Conservation (phyloP, 768 basidiomycete genomes). For the Tylopilus sp. region DNA sequence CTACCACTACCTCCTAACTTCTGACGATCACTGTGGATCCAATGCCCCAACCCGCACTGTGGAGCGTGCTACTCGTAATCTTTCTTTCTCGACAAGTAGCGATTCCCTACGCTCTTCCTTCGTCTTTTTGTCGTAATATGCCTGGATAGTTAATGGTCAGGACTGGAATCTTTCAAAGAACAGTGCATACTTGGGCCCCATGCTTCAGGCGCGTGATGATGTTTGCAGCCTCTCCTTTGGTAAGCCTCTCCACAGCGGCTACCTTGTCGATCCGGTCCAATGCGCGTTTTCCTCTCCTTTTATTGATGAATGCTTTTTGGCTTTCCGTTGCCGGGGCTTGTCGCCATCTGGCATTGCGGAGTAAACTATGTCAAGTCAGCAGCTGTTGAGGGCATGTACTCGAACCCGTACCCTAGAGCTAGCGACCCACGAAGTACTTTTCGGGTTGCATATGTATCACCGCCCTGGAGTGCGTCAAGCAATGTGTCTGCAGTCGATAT, state of each 20-base stretch:
- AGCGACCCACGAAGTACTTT: conserved; percentile 53
- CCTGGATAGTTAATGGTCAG: conserved; percentile 32
- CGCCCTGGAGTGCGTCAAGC: conserved; percentile 58
- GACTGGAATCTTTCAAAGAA: not conserved
- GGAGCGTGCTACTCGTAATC: conserved; percentile 46
- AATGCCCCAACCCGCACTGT: conserved; percentile 62
- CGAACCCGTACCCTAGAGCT: conserved; percentile 43
- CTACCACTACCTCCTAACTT: not conserved
- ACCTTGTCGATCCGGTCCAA: conserved; percentile 16
- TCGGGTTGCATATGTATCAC: conserved; percentile 60
- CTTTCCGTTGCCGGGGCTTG: conserved; percentile 52
- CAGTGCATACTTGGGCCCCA: conserved; percentile 57
- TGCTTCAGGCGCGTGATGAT: conserved; percentile 76
- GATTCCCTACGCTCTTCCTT: conserved; percentile 38
- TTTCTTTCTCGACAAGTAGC: conserved; percentile 45
- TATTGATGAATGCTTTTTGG: conserved; percentile 56
- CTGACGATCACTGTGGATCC: conserved; percentile 9
- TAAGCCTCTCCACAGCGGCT: conserved; percentile 43
- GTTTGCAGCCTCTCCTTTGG: conserved; percentile 76
- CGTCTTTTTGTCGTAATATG: conserved; percentile 52
- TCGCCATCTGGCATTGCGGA: conserved; percentile 67
- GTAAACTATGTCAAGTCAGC: conserved; percentile 41
- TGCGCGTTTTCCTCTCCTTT: conserved; percentile 43
- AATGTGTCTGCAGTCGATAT: conserved; percentile 56
- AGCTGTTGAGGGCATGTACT: not conserved